Conservation (phyloP, 2,329 filamentous ascomycete genomes). For the Pseudogymnoascus sp. region DNA sequence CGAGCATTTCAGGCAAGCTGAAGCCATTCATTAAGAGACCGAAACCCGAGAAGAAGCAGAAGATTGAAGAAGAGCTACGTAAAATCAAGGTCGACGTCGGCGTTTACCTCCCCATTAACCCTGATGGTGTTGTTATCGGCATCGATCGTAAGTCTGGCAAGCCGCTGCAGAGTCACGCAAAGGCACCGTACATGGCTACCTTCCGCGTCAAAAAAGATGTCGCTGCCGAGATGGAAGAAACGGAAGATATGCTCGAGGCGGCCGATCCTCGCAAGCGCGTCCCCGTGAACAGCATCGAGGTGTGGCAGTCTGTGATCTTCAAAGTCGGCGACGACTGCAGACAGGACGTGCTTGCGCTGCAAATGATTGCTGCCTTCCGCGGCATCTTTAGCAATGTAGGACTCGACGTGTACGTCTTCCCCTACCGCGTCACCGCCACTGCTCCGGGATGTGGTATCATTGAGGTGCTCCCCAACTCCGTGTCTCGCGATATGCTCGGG, state of each 20-base stretch:
- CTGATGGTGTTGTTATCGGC: conserved; percentile 91
- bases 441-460: conserved; percentile 97
- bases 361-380: conserved; percentile 96
- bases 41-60: conserved; percentile 97
- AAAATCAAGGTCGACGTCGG: conserved; percentile 97
- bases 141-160: conserved; percentile 98
- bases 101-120: conserved; percentile 94
- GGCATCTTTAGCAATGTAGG: conserved; percentile 95
- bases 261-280: conserved; percentile 32
- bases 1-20: conserved; percentile 87
- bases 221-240: conserved; percentile 39
- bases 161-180: conserved; percentile 93
- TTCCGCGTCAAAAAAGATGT: conserved; percentile 89
- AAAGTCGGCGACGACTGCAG: conserved; percentile 98
- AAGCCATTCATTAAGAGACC: conserved; percentile 85
- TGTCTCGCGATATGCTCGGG: conserved; percentile 96
- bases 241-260: conserved; percentile 44
- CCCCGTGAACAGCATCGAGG: conserved; percentile 62
- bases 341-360: conserved; percentile 90
- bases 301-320: conserved; percentile 99
- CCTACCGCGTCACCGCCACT: conserved; percentile 93
- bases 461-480: conserved; percentile 94
- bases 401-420: conserved; percentile 92
- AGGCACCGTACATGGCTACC: conserved; percentile 97
- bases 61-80: conserved; percentile 95